Conservation (phyloP, 306 rosid genomes). For the Herpetospermum pedunculosum region DNA sequence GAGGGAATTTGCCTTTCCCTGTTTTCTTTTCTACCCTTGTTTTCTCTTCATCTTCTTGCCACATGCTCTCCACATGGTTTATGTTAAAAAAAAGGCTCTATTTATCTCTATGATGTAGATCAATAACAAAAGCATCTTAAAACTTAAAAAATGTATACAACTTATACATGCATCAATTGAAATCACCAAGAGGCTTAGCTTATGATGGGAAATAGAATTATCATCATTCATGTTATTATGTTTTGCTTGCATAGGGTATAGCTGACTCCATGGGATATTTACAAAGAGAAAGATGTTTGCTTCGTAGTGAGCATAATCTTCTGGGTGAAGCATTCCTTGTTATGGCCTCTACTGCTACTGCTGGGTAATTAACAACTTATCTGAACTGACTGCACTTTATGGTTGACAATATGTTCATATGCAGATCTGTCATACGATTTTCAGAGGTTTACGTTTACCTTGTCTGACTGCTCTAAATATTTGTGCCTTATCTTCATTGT, state of each 20-base stretch:
- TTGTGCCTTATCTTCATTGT: background rate
- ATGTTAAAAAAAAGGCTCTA: background rate
- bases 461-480: background rate
- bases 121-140: background rate
- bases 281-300: constrained; percentile 83
- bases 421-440: background rate
- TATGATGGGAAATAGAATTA: background rate
- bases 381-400: background rate
- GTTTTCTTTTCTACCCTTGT: background rate
- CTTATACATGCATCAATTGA: background rate
- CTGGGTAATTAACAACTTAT: constrained; percentile 51
- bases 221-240: constrained; percentile 22
- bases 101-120: background rate
- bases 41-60: constrained; percentile 1
- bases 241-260: constrained; percentile 52
- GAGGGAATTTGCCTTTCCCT: background rate
- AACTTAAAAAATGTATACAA: background rate
- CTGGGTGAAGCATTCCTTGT: constrained; percentile 96
- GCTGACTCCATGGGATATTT: constrained; percentile 80
- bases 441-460: background rate
- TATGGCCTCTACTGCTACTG: constrained; percentile 94
- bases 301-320: constrained; percentile 90
- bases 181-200: background rate
- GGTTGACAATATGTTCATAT: background rate
- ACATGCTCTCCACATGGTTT: background rate